Base-by-base conservation (phyloP, 2,329 filamentous ascomycete genomes). In the Annulohypoxylon truncatum region DNA sequence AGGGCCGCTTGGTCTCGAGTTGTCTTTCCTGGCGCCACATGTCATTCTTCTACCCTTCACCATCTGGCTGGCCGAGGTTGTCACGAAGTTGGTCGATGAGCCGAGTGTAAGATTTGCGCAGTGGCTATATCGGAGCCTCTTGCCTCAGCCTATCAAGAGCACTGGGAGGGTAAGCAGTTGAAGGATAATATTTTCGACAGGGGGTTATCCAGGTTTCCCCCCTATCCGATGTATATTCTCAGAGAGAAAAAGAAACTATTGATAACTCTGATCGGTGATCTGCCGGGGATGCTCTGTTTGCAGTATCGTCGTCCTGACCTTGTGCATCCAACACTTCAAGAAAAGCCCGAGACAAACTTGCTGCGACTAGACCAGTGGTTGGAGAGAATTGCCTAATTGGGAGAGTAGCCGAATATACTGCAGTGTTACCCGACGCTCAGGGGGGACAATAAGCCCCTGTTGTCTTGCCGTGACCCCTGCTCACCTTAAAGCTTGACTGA, bases 1-100 rank as follows among this genome's bases (percentile, higher is more conserved):
- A 13, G 89, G 89, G 0, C 87, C 88, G 0, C 73, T 88, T 57
- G 90, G 89, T 0, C 72, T 92, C 28, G 88, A 91, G 75, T 31
- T 89, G 33, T 82, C 83, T 0, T 90, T 90, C 70, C 76, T 90
- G 20, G 59, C 84, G 1, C 84, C 88, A 1, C 87, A 92, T 40
- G 28, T 91, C 6, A 77, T 91, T 28, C 74, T 90, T 2, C 69
- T 90, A 53, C 89, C 89, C 0, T 56, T 88, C 18, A 90, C 87
- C 0, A 77, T 90, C 2, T 88, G 83, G 80, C 62, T 85, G 20
- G 86, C 88, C 2, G 87, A 89, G 56, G 61, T 89, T 5, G 82
- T 83, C 1, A 90, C 87, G 0, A 82, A 80, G 47, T 71, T 80
- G 15, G 77, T 90, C 13, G 89, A 91, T 67, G 85, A 89, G 67